Base-by-base conservation (phyloP, 2,329 filamentous ascomycete genomes). In the Diaporthe sp. region DNA sequence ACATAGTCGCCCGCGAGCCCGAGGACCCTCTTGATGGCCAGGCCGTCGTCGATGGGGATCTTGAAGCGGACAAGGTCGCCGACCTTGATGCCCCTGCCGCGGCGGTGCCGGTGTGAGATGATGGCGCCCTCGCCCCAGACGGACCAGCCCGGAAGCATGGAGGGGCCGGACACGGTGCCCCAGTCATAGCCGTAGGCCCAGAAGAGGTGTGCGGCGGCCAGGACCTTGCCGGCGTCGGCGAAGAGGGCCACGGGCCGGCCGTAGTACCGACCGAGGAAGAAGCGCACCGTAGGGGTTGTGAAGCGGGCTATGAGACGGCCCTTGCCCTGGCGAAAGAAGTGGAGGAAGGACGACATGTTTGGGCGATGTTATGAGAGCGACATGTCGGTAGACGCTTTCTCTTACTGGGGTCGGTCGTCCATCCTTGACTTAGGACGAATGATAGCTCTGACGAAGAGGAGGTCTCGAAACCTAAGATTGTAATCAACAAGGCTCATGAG, bases 121-220 rank as follows among this genome's bases (percentile, higher is more conserved):
- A 96, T 83, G 63, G 96, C 87, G 83, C 87, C 92, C 81, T 96
- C 93, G 74, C 92, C 92, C 12, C 87, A 84, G 1, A 92, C 87
- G 34, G 89, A 87, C 76, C 98, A 92, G 0, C 95, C 98, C 10
- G 96, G 96, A 70, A 97, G 90, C 97, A 98, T 98, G 25, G 94
- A 96, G 4, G 95, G 92, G 2, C 96, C 96, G 37, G 87, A 87
- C 22, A 92, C 92, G 5, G 87, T 84, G 28, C 89, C 89, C 78
- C 93, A 80, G 77, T 88, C 88, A 85, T 91, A 90, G 80, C 91
- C 86, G 84, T 97, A 92, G 58, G 91, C 88, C 81, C 82, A 84
- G 76, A 88, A 81, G n/a, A 91, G 82, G 81, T 92, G 90, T 37
- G 82, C 81, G 58, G 87, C 80, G 71, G 87, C 85, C 53, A 89